phyloP scores from a whole-genome alignment of 2,329 filamentous ascomycete species.

The Rhytidhysteron rufulum region DNA sequence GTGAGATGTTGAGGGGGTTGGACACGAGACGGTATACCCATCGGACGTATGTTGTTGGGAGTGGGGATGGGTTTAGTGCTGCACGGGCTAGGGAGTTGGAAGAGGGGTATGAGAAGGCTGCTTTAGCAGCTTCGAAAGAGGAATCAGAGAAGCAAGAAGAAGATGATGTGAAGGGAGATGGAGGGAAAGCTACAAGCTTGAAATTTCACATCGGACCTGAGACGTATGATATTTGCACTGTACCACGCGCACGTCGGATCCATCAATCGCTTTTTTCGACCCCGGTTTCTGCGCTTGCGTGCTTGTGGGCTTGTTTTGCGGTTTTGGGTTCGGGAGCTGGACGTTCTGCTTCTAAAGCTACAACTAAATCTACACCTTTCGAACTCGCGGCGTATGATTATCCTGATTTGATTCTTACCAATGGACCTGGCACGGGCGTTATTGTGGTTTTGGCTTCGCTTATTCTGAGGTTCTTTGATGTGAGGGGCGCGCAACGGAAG shows the following conservation, averaged over 20 bases:
- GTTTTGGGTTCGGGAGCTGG: conserved; percentile 42
- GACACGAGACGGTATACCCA: conserved; percentile 48
- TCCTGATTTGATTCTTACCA: conserved; percentile 76
- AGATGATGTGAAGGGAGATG: conserved; percentile 4
- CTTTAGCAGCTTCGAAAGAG: background rate
- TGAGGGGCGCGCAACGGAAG: conserved; percentile 32
- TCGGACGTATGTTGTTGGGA: conserved; percentile 77
- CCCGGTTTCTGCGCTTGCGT: conserved; percentile 63
- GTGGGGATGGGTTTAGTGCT: conserved; percentile 70
- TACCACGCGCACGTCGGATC: conserved; percentile 74
- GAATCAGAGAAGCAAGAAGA: conserved; percentile 1
- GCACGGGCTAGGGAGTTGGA: conserved; percentile 64
- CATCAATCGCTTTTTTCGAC: conserved; percentile 77
- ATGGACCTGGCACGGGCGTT: conserved; percentile 85
- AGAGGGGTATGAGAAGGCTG: conserved; percentile 23
- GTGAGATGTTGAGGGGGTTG: conserved; percentile 69
- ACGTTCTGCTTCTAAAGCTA: too few relatives aligned
- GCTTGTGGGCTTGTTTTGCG: conserved; percentile 59
- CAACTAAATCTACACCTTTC: conserved; percentile 25
- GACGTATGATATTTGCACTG: conserved; percentile 60
- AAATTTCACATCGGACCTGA: conserved; percentile 16
- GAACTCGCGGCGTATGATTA: conserved; percentile 37
- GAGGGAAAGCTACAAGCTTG: conserved; percentile 5
- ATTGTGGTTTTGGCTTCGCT: conserved; percentile 62
- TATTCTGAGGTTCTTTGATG: conserved; percentile 52